Evolutionary conservation across 2,329 filamentous ascomycete genomes (phyloP), one percentile per base, ranked within the genome.

Genomic region (Blumeria graminis): DNA sequence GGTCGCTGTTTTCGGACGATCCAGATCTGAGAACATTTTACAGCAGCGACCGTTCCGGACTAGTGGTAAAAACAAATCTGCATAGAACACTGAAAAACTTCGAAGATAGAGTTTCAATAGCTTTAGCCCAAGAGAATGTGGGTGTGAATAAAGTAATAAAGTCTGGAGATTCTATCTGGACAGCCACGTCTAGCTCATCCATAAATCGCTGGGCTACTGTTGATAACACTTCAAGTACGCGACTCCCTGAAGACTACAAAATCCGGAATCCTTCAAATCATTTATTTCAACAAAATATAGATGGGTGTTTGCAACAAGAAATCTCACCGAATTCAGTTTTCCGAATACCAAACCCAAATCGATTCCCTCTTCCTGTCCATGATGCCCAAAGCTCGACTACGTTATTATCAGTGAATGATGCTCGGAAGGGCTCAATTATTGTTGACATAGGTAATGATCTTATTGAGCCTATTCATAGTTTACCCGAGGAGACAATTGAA

Each of bases 61-160:
- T 95, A 59, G 82, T 98, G n/a, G 90, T 88, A 56, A 98, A 96
- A 73, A 96, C 90, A 0, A 92, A 98, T 67, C 83, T 90, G 32
- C 78, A 89, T 61, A 77, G 76, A 11, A 79, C 81, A 57, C 74
- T 81, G 33, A 75, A 77, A 18, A 84, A 88, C 57, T 64, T 90
- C 69, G 89, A 95, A 63, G 85, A 94, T 63, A 92, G 90, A 0
- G 71, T 94, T 7, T 94, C 86, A 13, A 75, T 96, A 13, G 90
- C 90, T n/a, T 74, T 94, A 6, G 85, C 86, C 55, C 86, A 95
- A 66, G 92, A 98, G 69, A 85, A 94, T 63, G 86, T 88, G 61
- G 88, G 83, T 3, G 81, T 90, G 6, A 80, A 71, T 65, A 82
- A 81, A 66, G 68, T 83, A 6, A 74, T 83, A 55, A 77, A 78